Percentiles rank a stretch among this genome's conserved stretches.
Evolutionary conservation across 176 grass and related monocot genomes (phyloP).

Genomic region (Cymbopogon citratus): DNA sequence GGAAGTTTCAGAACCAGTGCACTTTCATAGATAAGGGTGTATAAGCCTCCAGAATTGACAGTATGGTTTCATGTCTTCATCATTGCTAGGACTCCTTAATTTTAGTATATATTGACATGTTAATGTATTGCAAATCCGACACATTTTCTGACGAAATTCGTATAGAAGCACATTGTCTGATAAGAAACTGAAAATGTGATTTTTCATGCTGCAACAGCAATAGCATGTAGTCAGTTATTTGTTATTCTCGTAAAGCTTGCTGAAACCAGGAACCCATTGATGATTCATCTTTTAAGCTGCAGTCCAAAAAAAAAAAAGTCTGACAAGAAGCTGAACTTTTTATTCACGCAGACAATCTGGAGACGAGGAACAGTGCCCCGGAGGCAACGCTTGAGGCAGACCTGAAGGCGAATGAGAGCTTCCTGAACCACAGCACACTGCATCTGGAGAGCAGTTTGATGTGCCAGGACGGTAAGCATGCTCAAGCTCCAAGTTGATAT

Average conservation of each 20-base stretch:
- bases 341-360: slow-evolving; percentile 47
- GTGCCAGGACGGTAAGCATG: neutral
- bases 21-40: neutral
- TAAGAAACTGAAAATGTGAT: neutral
- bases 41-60: neutral
- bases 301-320: neutral
- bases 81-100: neutral
- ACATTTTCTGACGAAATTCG: neutral
- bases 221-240: neutral
- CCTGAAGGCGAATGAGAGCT: slow-evolving; percentile 21
- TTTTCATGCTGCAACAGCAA: neutral
- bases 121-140: neutral
- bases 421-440: slow-evolving; percentile 15
- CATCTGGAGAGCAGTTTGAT: slow-evolving; percentile 4
- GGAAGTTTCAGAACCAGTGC: neutral
- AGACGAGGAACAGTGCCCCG: slow-evolving; percentile 35
- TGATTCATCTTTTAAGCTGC: neutral
- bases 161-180: neutral
- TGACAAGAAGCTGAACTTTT: slow-evolving; percentile 15
- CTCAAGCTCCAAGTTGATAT: neutral
- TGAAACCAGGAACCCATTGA: neutral
- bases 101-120: neutral
- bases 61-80: neutral
- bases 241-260: neutral
- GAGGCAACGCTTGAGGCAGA: slow-evolving; percentile 36